Percentiles rank a stretch among this genome's conserved stretches.
phyloP scores from a whole-genome alignment of 345 rosid genomes.

The Jatropha curcas region DNA sequence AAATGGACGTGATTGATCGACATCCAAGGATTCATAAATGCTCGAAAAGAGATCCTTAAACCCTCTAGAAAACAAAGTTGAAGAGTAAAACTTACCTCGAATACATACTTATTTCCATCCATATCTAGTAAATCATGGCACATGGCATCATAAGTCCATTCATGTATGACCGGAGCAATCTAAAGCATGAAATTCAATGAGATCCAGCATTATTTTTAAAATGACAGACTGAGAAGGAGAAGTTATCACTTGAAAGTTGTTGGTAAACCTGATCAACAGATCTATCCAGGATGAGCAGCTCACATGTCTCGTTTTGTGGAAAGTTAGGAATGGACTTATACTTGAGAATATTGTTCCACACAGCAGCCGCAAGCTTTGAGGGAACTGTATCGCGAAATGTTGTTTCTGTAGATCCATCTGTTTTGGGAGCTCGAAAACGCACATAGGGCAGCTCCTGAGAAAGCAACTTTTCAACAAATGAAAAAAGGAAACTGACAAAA shows the following conservation, averaged over 20 bases:
- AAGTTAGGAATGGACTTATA: constrained; percentile 85
- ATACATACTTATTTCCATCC: constrained; percentile 78
- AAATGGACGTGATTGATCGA: constrained; percentile 19
- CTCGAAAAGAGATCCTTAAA: neutral
- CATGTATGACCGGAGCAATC: constrained; percentile 96
- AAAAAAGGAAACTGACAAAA: neutral
- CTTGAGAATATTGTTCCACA: constrained; percentile 54
- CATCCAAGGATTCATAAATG: neutral
- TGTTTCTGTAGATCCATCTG: constrained; percentile 39
- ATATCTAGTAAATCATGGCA: constrained; percentile 91
- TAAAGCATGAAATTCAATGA: constrained; percentile 32
- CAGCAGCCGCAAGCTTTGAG: constrained; percentile 67
- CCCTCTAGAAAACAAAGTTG: constrained; percentile 3
- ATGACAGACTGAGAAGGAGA: neutral
- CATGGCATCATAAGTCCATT: constrained; percentile 99
- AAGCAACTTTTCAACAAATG: neutral
- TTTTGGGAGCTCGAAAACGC: constrained; percentile 62
- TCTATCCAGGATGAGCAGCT: constrained; percentile 86
- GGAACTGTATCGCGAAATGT: constrained; percentile 61
- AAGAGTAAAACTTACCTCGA: constrained; percentile 52
- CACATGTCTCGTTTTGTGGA: constrained; percentile 84
- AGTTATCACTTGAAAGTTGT: constrained; percentile 18
- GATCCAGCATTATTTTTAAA: constrained; percentile 9
- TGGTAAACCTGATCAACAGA: constrained; percentile 78
- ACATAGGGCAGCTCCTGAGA: constrained; percentile 81